These are phyloP conservation scores for Sherardia arvensis DNA, from an alignment of 257 asterid species.

Conservation along the genomic window DNA sequence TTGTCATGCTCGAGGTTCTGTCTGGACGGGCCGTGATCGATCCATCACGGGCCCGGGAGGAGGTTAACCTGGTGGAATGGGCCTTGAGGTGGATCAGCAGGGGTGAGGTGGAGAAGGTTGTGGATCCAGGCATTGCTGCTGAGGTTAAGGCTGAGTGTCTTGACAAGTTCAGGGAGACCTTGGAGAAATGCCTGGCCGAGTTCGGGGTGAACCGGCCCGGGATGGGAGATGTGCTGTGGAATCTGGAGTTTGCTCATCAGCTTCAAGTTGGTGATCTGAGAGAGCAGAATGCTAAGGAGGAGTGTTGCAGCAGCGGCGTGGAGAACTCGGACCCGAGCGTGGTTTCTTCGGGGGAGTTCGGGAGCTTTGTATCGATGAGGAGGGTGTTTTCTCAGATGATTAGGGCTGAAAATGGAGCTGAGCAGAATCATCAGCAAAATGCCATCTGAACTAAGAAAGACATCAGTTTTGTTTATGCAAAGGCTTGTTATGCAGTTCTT, in stretches of 20 bases:
- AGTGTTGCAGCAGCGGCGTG: neutral
- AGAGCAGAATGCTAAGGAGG: conserved; percentile 3
- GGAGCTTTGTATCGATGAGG: conserved; percentile 31
- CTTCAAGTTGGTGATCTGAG: conserved; percentile 16
- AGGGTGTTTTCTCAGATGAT: conserved; percentile 34
- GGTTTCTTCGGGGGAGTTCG: conserved; percentile 11
- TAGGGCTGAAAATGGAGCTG: conserved; percentile 18
- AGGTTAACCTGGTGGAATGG: conserved; percentile 29
- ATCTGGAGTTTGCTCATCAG: conserved; percentile 31
- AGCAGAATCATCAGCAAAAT: conserved; percentile 3
- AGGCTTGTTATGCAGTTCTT: neutral
- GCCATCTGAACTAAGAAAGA: neutral
- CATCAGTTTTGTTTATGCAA: neutral
- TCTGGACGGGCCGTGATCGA: conserved; percentile 37
- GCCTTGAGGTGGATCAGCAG: conserved; percentile 12
- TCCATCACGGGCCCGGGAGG: conserved; percentile 27
- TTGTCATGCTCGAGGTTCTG: conserved; percentile 30
- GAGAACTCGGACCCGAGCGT: neutral
- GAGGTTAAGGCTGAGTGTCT: conserved; percentile 22
- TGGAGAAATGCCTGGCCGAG: conserved; percentile 35
- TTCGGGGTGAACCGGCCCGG: conserved; percentile 24
- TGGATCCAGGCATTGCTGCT: conserved; percentile 18
- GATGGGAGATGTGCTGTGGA: conserved; percentile 41
- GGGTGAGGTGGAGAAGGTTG: conserved; percentile 16
- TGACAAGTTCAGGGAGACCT: conserved; percentile 23